Evolutionary conservation across 257 asterid species (phyloP).

Genomic region (Nyctanthes arbortristis): DNA sequence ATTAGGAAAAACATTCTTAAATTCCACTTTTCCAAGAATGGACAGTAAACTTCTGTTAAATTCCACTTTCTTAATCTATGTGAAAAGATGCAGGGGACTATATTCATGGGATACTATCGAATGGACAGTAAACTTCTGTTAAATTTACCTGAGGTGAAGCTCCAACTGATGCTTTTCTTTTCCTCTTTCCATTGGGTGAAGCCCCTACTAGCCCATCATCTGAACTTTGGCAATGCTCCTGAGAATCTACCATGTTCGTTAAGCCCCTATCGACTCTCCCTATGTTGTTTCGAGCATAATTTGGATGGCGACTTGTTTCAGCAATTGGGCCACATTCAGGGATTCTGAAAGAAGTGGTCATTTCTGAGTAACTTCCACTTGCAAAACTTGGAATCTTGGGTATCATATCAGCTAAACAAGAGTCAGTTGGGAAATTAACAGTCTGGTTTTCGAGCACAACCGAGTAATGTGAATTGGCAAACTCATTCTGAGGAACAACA

Average conservation of each 20-base stretch:
- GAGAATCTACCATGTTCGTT: slow-evolving; percentile 13
- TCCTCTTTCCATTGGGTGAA: slow-evolving; percentile 65
- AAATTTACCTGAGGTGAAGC: slow-evolving; percentile 32
- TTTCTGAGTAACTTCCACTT: slow-evolving; percentile 61
- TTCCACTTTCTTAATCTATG: too few species aligned
- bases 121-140: not conserved
- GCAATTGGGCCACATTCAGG: slow-evolving; percentile 38
- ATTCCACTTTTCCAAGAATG: too few species aligned
- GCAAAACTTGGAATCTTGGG: slow-evolving; percentile 64
- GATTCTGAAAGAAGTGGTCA: slow-evolving; percentile 46
- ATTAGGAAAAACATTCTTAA: too few species aligned
- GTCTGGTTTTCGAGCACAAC: slow-evolving; percentile 43
- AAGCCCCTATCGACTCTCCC: slow-evolving; percentile 12
- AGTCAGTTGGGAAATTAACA: slow-evolving; percentile 54
- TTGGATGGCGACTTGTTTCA: slow-evolving; percentile 26
- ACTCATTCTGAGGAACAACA: slow-evolving; percentile 55
- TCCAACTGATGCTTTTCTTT: slow-evolving; percentile 45
- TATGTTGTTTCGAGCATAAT: slow-evolving; percentile 31
- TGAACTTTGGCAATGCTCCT: slow-evolving; percentile 41
- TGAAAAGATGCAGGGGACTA: too few species aligned
- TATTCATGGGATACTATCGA: not conserved
- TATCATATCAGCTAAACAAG: slow-evolving; percentile 49
- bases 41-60: not conserved
- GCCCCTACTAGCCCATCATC: slow-evolving; percentile 39
- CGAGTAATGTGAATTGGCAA: slow-evolving; percentile 50